Percentiles rank a stretch among this genome's conserved stretches.
These are phyloP conservation scores for Prunella vulgaris DNA, from an alignment of 257 asterid species.

Conservation along the genomic window DNA sequence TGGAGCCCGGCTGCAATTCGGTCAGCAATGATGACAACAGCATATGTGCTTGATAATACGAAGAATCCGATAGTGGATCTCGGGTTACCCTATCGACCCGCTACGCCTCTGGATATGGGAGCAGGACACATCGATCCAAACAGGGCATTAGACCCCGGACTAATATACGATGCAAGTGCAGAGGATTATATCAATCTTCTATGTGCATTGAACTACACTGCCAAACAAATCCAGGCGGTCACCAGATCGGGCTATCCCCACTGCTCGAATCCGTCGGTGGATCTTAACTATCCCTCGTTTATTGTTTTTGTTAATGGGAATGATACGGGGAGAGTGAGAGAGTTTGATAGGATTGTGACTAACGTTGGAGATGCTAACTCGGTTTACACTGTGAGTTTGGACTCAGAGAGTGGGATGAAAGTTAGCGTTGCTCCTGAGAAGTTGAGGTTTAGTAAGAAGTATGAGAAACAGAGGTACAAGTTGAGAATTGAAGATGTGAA, in stretches of 20 bases:
- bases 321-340: slow-evolving; percentile 16
- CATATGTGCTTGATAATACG: slow-evolving; percentile 40
- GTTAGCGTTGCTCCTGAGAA: slow-evolving; percentile 50
- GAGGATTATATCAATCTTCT: slow-evolving; percentile 47
- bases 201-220: slow-evolving; percentile 48
- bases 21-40: slow-evolving; percentile 76
- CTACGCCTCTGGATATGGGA: slow-evolving; percentile 66
- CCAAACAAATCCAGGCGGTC: slow-evolving; percentile 38
- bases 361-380: slow-evolving; percentile 46
- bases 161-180: slow-evolving; percentile 42
- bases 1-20: slow-evolving; percentile 73
- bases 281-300: slow-evolving; percentile 77
- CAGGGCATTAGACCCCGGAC: slow-evolving; percentile 64
- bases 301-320: slow-evolving; percentile 38
- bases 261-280: slow-evolving; percentile 54
- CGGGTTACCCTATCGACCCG: slow-evolving; percentile 25
- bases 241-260: slow-evolving; percentile 36
- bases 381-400: slow-evolving; percentile 32
- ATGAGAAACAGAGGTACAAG: slow-evolving; percentile 56
- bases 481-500: slow-evolving; percentile 40
- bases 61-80: slow-evolving; percentile 38
- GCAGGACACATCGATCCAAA: slow-evolving; percentile 69
- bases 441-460: slow-evolving; percentile 38
- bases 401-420: slow-evolving; percentile 34
- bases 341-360: slow-evolving; percentile 56